Percentiles rank a stretch among this genome's conserved stretches.
These are phyloP conservation scores for Clitopilus passeckerianus DNA, from an alignment of 768 basidiomycete genomes.

Conservation along the genomic window DNA sequence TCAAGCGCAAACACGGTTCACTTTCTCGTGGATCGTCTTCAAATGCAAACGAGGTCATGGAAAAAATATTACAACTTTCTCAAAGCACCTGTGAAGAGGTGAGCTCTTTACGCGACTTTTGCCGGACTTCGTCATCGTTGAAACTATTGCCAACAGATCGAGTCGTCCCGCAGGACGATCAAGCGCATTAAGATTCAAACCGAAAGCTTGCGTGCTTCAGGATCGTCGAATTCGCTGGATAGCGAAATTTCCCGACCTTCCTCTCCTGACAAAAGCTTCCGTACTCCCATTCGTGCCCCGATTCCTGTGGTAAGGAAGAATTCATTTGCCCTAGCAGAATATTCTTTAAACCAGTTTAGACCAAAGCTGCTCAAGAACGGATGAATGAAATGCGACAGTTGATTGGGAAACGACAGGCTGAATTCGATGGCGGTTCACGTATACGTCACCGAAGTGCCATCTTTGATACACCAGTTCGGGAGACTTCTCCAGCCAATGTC, in stretches of 20 bases:
- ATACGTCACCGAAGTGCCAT: constrained; percentile 37
- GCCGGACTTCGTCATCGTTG: background rate
- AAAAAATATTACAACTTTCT: constrained; percentile 42
- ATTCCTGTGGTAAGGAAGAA: constrained; percentile 36
- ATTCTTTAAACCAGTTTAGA: constrained; percentile 31
- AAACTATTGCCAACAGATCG: constrained; percentile 42
- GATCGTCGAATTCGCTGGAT: constrained; percentile 15
- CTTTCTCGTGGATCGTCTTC: constrained; percentile 20
- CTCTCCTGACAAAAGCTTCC: constrained; percentile 54
- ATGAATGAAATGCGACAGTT: constrained; percentile 81
- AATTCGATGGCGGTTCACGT: constrained; percentile 44
- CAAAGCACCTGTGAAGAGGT: constrained; percentile 67
- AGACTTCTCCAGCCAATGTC: constrained; percentile 18
- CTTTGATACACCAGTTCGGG: constrained; percentile 25
- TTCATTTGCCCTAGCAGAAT: background rate
- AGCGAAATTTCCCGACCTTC: constrained; percentile 37
- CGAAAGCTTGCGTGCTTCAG: constrained; percentile 32
- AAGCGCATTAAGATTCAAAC: constrained; percentile 75
- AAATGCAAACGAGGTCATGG: constrained; percentile 30
- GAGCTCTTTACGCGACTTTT: constrained; percentile 13
- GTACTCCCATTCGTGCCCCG: constrained; percentile 37
- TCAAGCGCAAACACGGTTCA: constrained; percentile 28
- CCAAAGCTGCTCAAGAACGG: constrained; percentile 68
- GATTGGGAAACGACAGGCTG: constrained; percentile 50
- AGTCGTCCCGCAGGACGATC: constrained; percentile 61